Base-by-base conservation (phyloP, 495 filamentous ascomycete genomes). In the Pyronema domesticum region DNA sequence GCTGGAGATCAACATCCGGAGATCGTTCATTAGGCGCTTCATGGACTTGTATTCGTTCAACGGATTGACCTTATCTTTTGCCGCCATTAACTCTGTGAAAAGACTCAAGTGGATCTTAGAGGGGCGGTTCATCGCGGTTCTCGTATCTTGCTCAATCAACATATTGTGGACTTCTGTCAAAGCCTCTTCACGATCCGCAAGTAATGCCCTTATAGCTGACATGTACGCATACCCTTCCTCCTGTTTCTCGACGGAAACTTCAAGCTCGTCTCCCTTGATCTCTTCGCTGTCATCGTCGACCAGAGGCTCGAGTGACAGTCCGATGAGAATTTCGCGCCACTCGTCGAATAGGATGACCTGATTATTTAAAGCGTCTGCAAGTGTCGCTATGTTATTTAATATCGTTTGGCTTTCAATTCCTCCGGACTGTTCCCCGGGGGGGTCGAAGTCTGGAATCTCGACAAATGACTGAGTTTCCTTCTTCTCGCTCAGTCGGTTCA, bases 261-360 rank as follows among this genome's bases (percentile, higher is more conserved):
- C 85, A 57, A 91, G 93, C 65, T 95, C 89, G 18, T 95, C 78
- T 36, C 91, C 89, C 39, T 87, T 84, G 1, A 80, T 74, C 37
- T 91, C 84, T 7, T 73, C 70, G 11, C 74, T 75, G 6, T 78
- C 74, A 48, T 93, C 86, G 59, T 95, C 91, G 18, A 98, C 82
- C 6, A 98, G 72, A 0, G 84, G 77, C 44, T 79, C 72, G 1
- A 80, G 68, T 1, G 95, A 73, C 15, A 89, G 73, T 47, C 82
- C 70, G 35, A 83, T 73, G 57, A 87, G 76, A 18, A 76, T 70
- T 23, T 80, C 73, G 33, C 88, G 74, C 85, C 83, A 94, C 54
- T 82, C 70, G 13, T 80, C 74, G 23, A 94, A 73, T 47, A 78
- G 69, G 34, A 74, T 67, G 0, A 80, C 80, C 68, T 94, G 86